A percentile compares a stretch with the other conserved stretches of the same genome.
phyloP scores from a whole-genome alignment of 306 rosid species.

The Cucumis hystrix region DNA sequence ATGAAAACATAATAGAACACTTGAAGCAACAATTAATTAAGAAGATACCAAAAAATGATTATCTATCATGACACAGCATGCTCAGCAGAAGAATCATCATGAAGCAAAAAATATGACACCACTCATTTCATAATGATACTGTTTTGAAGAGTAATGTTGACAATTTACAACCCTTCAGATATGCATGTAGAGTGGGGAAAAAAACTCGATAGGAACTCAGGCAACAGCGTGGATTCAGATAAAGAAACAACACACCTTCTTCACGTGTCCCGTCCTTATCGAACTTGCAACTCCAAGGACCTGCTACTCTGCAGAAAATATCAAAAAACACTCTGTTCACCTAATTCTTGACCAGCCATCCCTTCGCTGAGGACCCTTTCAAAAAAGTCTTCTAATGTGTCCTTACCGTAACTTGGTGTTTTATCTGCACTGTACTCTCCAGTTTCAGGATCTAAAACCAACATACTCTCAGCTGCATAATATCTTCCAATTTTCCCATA shows the following conservation, averaged over 20 bases:
- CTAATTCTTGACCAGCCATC: constrained; percentile 93
- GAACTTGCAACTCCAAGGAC: neutral
- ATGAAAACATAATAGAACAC: constrained; percentile 3
- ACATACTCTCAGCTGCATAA: constrained; percentile 94
- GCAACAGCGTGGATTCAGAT: neutral
- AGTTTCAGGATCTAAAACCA: constrained; percentile 72
- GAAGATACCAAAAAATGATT: constrained; percentile 5
- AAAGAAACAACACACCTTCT: constrained; percentile 4
- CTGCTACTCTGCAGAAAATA: neutral
- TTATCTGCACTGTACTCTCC: constrained; percentile 79
- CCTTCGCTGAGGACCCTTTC: constrained; percentile 73
- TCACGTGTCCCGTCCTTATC: neutral
- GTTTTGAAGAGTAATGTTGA: constrained; percentile 8
- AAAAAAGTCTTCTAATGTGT: constrained; percentile 78
- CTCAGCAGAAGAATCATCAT: constrained; percentile 6
- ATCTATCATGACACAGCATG: constrained; percentile 6
- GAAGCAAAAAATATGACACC: constrained; percentile 4
- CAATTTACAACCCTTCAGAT: constrained; percentile 3
- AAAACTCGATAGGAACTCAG: neutral
- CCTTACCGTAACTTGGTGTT: constrained; percentile 95
- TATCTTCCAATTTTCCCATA: constrained; percentile 93
- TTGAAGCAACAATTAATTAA: constrained; percentile 1
- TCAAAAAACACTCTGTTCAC: constrained; percentile 70
- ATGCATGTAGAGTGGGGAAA: neutral
- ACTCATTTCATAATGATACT: constrained; percentile 2